Evolutionary conservation across 2,329 filamentous ascomycete species (phyloP).

Genomic region (Fonsecaea pedrosoi): DNA sequence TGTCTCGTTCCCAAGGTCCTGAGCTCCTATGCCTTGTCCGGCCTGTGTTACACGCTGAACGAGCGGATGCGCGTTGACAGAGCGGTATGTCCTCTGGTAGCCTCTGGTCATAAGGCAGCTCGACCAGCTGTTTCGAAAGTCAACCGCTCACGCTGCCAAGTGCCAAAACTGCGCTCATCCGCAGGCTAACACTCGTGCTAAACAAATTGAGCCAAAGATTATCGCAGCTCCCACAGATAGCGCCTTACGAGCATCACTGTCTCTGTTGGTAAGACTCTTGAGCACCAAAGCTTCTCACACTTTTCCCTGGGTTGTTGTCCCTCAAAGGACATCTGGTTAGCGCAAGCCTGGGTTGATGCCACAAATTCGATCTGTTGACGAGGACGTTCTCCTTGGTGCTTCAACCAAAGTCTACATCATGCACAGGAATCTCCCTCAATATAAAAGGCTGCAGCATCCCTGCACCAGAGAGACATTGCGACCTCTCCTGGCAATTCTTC

Average conservation of each 20-base stretch:
- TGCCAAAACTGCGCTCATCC: background rate
- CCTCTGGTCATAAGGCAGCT: background rate
- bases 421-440: background rate
- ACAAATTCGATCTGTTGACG: background rate
- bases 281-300: background rate
- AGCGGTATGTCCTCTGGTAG: background rate
- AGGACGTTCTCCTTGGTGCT: background rate
- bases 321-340: background rate
- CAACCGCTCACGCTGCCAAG: background rate
- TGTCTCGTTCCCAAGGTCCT: background rate
- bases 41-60: background rate
- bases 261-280: background rate
- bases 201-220: background rate
- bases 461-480: background rate
- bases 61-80: background rate
- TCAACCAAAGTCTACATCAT: background rate
- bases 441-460: background rate
- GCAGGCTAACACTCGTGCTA: background rate
- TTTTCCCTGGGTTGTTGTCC: background rate
- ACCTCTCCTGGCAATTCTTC: background rate
- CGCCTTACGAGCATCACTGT: background rate
- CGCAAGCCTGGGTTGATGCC: background rate
- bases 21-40: background rate
- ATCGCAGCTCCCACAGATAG: background rate
- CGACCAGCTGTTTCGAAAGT: background rate